phyloP scores from a whole-genome alignment of 2,329 filamentous ascomycete species.

The Aspergillus sp. region DNA sequence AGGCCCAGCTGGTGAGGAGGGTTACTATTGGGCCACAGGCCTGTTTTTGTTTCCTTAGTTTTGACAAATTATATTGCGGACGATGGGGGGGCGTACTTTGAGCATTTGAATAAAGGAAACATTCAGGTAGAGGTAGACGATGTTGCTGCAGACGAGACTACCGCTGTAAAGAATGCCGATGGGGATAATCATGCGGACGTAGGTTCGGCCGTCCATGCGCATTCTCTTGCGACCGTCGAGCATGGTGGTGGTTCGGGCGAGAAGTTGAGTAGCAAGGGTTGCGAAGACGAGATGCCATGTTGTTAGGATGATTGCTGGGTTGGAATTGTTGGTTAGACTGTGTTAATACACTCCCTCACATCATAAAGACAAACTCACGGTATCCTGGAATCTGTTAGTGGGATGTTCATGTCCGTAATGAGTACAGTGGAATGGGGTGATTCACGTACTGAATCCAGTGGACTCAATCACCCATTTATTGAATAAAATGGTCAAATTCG shows the following conservation, averaged over 20 bases:
- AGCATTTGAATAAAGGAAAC: constrained; percentile 99
- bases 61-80: neutral
- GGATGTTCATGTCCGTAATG: neutral
- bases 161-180: constrained; percentile 94
- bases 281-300: constrained; percentile 92
- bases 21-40: constrained; percentile 94
- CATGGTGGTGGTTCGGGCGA: constrained; percentile 81
- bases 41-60: constrained; percentile 48
- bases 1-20: constrained; percentile 78
- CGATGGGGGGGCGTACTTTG: constrained; percentile 63
- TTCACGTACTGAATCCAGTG: constrained; percentile 70
- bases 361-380: constrained; percentile 14
- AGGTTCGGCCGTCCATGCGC: constrained; percentile 89
- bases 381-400: constrained; percentile 15
- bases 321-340: neutral
- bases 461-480: constrained; percentile 96
- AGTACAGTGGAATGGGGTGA: neutral
- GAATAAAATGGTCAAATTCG: constrained; percentile 69
- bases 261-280: constrained; percentile 84
- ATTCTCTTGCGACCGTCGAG: constrained; percentile 90
- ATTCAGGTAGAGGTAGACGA: constrained; percentile 89
- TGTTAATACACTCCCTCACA: neutral
- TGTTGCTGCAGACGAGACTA: constrained; percentile 91
- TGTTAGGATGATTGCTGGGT: constrained; percentile 65
- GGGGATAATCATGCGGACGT: constrained; percentile 85